Evolutionary conservation across 805 yeast genomes (phyloP).

Genomic region (Zygoascus tannicola): DNA sequence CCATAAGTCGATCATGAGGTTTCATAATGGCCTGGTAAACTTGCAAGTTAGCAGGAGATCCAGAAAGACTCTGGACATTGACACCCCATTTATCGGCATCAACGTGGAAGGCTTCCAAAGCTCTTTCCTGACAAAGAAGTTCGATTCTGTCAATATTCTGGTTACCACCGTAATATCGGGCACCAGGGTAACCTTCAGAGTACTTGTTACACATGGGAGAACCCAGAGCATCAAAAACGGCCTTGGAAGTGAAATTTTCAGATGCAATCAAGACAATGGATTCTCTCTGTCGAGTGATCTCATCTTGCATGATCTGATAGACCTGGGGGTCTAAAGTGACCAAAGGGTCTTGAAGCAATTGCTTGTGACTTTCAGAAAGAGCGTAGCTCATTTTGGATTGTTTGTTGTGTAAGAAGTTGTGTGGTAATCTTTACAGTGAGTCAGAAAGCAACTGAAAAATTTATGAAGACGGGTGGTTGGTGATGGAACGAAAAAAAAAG

Average conservation of each 20-base stretch:
- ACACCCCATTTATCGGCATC: constrained; percentile 91
- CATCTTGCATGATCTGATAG: constrained; percentile 43
- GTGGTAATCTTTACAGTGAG: too few species aligned
- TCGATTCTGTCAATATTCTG: constrained; percentile 94
- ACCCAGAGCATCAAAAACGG: constrained; percentile 94
- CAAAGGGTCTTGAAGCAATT: constrained; percentile 25
- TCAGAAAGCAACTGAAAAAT: too few species aligned
- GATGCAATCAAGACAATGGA: constrained; percentile 92
- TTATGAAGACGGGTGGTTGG: too few species aligned
- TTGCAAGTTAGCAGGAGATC: constrained; percentile 96
- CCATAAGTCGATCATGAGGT: constrained; percentile 96
- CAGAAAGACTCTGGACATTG: constrained; percentile 91
- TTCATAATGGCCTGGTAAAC: constrained; percentile 93
- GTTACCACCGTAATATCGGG: constrained; percentile 97
- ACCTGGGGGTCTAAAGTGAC: constrained; percentile 33
- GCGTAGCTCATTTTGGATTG: constrained; percentile 2
- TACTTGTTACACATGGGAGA: constrained; percentile 98
- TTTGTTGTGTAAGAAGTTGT: not conserved
- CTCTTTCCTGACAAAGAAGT: constrained; percentile 86
- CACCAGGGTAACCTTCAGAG: constrained; percentile 99
- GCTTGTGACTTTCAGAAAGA: constrained; percentile 5
- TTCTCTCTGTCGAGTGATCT: constrained; percentile 84
- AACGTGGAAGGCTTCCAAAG: constrained; percentile 77
- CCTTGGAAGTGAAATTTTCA: constrained; percentile 92
- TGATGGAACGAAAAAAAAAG: too few species aligned